A percentile compares a stretch with the other conserved stretches of the same genome.
Conservation (phyloP, 23 red algal species). For the Agarophyton chilense region DNA sequence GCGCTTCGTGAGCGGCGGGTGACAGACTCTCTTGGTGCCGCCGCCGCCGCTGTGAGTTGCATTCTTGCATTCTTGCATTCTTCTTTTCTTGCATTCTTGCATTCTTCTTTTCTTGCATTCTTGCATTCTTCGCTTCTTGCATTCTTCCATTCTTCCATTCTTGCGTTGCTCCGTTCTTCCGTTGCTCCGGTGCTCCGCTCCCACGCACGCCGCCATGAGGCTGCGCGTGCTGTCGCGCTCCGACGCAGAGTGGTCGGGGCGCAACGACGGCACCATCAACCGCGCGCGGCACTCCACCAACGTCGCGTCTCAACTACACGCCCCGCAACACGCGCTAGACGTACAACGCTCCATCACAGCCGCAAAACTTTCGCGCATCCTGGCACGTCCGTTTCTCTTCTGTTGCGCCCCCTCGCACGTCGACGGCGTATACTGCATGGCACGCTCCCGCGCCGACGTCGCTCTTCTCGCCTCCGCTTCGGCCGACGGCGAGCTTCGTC, state of each 20-base stretch:
- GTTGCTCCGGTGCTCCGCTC: too few species aligned
- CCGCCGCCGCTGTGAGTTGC: too few species aligned
- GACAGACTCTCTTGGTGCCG: too few species aligned
- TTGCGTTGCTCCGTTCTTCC: too few species aligned
- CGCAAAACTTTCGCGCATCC: slow-evolving; percentile 84
- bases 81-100: too few species aligned
- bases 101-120: too few species aligned
- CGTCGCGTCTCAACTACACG: slow-evolving; percentile 70
- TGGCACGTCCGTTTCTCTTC: slow-evolving; percentile 91
- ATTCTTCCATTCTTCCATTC: too few species aligned
- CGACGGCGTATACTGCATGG: slow-evolving; percentile 88
- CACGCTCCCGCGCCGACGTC: slow-evolving; percentile 45
- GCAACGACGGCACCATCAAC: slow-evolving; percentile 47
- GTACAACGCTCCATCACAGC: slow-evolving; percentile 85
- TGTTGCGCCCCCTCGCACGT: slow-evolving; percentile 73
- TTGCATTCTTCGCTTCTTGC: too few species aligned
- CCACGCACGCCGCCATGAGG: too few species aligned
- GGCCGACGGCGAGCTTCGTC: slow-evolving; percentile 87
- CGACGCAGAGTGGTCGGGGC: slow-evolving; percentile 82
- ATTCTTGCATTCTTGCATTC: too few species aligned
- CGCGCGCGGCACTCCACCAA: slow-evolving; percentile 66
- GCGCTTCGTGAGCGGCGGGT: too few species aligned
- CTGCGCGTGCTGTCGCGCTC: slow-evolving; percentile 88
- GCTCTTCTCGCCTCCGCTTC: slow-evolving; percentile 69
- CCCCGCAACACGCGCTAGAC: slow-evolving; percentile 79